These are phyloP conservation scores for Fusarium hostae DNA, from an alignment of 2,329 filamentous ascomycete genomes.

Conservation along the genomic window DNA sequence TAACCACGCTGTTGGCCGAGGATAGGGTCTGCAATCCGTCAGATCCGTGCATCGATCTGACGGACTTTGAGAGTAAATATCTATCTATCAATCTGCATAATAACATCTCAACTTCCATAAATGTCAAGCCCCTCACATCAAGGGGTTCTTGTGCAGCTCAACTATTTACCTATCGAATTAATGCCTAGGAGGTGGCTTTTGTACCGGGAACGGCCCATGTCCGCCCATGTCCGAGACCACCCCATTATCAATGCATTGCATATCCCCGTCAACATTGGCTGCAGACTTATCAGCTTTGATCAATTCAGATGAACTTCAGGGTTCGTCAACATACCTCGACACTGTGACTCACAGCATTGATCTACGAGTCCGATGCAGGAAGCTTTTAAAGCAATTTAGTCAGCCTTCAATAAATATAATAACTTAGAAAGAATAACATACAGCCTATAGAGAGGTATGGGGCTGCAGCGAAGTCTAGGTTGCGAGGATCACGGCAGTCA, in stretches of 20 bases:
- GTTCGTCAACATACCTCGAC: not conserved
- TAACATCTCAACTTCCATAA: not conserved
- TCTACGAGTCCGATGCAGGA: not conserved
- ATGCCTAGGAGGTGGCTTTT: not conserved
- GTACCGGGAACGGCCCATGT: rapidly evolving
- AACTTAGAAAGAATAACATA: not conserved
- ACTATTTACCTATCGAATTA: not conserved
- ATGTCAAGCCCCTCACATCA: not conserved
- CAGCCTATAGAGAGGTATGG: not conserved
- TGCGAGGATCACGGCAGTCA: not conserved
- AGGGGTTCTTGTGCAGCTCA: no score
- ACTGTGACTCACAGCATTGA: not conserved
- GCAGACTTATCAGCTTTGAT: not conserved
- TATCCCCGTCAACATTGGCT: not conserved
- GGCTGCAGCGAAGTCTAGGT: not conserved
- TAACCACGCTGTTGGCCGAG: no score
- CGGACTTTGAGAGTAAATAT: no score
- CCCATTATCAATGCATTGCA: not conserved
- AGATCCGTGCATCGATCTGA: no score
- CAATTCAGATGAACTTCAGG: rapidly evolving
- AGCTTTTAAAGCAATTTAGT: not conserved
- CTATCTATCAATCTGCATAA: not conserved
- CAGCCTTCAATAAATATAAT: not conserved
- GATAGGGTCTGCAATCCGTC: no score
- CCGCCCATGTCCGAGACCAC: not conserved